Evolutionary conservation across 257 asterid genomes (phyloP).

Genomic region (Galeopsis tetrahit): DNA sequence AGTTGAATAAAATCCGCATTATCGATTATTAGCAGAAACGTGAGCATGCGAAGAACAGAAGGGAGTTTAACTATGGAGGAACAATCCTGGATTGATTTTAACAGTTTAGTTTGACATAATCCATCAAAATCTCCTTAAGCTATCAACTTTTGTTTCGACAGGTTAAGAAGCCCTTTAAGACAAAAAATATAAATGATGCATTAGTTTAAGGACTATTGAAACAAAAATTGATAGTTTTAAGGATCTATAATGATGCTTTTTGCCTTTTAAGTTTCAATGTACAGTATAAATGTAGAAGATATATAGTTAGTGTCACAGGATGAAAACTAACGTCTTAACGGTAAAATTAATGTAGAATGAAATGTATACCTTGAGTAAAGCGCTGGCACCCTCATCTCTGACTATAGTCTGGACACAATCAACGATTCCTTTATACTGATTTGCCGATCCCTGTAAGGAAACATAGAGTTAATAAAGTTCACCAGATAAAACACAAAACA

Average conservation of each 20-base stretch:
- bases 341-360: not conserved
- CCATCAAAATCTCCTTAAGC: too few relatives aligned
- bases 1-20: not conserved
- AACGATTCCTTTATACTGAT: conserved; percentile 77
- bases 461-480: conserved; percentile 28
- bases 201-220: too few relatives aligned
- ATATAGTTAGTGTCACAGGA: not conserved
- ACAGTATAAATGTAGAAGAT: not conserved
- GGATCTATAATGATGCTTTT: too few relatives aligned
- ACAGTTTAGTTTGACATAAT: not conserved
- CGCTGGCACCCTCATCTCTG: conserved; percentile 80
- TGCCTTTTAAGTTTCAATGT: too few relatives aligned
- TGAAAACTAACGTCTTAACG: conserved; percentile 12
- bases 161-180: too few relatives aligned
- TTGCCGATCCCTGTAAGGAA: conserved; percentile 76
- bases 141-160: too few relatives aligned
- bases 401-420: conserved; percentile 84
- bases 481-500: conserved; percentile 24
- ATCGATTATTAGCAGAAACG: not conserved
- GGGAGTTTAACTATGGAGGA: not conserved
- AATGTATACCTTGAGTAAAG: conserved; percentile 74
- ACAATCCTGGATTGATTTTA: not conserved
- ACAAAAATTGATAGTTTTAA: too few relatives aligned
- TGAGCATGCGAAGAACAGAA: not conserved
- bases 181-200: too few relatives aligned